A percentile compares a stretch with the other conserved stretches of the same genome.
These are phyloP conservation scores for Rhodotorula glutinis DNA, from an alignment of 1,284 basidiomycete genomes.

Conservation along the genomic window DNA sequence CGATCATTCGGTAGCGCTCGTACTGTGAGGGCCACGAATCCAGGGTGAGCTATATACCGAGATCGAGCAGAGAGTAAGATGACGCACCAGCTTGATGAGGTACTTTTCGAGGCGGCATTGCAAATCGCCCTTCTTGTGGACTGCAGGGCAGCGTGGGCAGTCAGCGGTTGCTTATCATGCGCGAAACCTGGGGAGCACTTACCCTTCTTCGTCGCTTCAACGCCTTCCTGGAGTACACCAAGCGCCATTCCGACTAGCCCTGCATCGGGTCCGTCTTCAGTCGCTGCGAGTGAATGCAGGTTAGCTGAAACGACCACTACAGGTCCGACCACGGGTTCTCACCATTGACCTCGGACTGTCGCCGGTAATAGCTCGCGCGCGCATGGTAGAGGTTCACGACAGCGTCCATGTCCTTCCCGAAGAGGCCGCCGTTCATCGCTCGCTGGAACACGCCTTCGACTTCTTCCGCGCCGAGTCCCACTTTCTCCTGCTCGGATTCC, in stretches of 20 bases:
- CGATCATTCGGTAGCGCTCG: conserved; percentile 41
- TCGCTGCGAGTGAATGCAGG: not conserved
- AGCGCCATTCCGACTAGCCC: conserved; percentile 29
- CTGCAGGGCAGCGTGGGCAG: not conserved
- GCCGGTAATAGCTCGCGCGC: conserved; percentile 55
- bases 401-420: conserved; percentile 57
- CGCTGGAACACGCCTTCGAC: conserved; percentile 31
- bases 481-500: conserved; percentile 24
- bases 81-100: conserved; percentile 65
- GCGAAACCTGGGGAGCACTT: not conserved
- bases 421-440: conserved; percentile 41
- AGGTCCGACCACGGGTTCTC: not conserved
- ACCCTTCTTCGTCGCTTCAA: conserved; percentile 50
- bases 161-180: not conserved
- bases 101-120: conserved; percentile 75
- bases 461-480: conserved; percentile 8
- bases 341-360: conserved; percentile 30
- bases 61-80: conserved; percentile 34
- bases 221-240: conserved; percentile 41
- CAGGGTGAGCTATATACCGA: conserved; percentile 37
- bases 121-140: conserved; percentile 54
- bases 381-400: conserved; percentile 65
- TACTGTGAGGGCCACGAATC: conserved; percentile 28
- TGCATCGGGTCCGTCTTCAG: conserved; percentile 17
- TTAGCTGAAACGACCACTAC: not conserved